A percentile compares a stretch with the other conserved stretches of the same genome.
phyloP scores from a whole-genome alignment of 2,329 filamentous ascomycete species.

The Monosporascus sp. region DNA sequence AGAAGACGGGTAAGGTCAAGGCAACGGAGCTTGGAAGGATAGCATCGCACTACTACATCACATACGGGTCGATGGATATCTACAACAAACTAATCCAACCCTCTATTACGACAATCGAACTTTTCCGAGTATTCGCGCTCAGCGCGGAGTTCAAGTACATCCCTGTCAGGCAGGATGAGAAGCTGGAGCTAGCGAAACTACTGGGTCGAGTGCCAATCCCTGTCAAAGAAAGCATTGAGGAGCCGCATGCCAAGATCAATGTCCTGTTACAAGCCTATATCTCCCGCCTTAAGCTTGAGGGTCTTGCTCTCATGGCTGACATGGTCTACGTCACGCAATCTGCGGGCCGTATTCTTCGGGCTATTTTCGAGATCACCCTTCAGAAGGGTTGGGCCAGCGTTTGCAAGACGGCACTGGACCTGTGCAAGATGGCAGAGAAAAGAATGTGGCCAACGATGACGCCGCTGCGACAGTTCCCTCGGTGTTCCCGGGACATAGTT shows the following conservation, averaged over 20 bases:
- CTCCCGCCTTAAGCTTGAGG: slow-evolving; percentile 87
- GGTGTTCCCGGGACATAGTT: slow-evolving; percentile 77
- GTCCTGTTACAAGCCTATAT: slow-evolving; percentile 96
- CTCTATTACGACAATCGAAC: slow-evolving; percentile 85
- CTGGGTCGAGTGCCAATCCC: slow-evolving; percentile 87
- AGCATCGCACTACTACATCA: slow-evolving; percentile 98
- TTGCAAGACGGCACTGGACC: slow-evolving; percentile 82
- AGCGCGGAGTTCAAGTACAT: slow-evolving; percentile 99
- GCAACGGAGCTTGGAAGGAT: slow-evolving; percentile 92
- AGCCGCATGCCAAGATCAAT: slow-evolving; percentile 96
- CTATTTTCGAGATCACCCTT: slow-evolving; percentile 94
- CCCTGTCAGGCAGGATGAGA: slow-evolving; percentile 94
- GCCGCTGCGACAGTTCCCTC: slow-evolving; percentile 82
- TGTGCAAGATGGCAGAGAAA: slow-evolving; percentile 99
- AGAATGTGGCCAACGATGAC: slow-evolving; percentile 99
- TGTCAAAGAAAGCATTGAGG: slow-evolving; percentile 95
- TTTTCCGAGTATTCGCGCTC: slow-evolving; percentile 93
- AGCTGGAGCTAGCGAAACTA: slow-evolving; percentile 89
- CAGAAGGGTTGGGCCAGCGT: slow-evolving; percentile 96
- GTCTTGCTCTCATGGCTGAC: slow-evolving; percentile 93
- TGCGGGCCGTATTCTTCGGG: slow-evolving; percentile 88
- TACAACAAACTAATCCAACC: slow-evolving; percentile 96
- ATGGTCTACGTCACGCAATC: slow-evolving; percentile 99
- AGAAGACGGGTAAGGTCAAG: slow-evolving; percentile 82
- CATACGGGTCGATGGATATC: slow-evolving; percentile 90